Evolutionary conservation across 805 yeast species (phyloP).

Genomic region (Teunomyces funiuensis): DNA sequence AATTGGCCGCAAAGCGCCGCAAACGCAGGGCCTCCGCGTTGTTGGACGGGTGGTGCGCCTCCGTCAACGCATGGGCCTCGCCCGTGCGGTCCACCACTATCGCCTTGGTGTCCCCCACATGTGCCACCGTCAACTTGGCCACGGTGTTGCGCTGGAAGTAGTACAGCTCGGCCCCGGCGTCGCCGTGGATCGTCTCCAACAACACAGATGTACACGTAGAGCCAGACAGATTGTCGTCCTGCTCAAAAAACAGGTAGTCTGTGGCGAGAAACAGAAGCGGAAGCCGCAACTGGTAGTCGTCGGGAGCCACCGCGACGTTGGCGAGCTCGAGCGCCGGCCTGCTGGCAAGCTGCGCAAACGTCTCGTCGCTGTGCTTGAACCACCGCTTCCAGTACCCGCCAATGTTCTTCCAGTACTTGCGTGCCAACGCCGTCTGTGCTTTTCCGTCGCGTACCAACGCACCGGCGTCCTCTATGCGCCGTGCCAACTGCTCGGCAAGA

Average conservation of each 20-base stretch:
- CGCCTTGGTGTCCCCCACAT: slow-evolving; percentile 90
- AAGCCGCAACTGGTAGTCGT: slow-evolving; percentile 60
- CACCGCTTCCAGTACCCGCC: slow-evolving; percentile 89
- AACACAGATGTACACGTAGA: slow-evolving; percentile 72
- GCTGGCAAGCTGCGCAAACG: slow-evolving; percentile 17
- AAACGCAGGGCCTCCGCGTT: slow-evolving; percentile 75
- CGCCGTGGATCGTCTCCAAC: slow-evolving; percentile 47
- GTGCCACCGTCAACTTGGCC: slow-evolving; percentile 74
- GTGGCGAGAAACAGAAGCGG: slow-evolving; percentile 64
- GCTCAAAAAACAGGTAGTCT: slow-evolving; percentile 58
- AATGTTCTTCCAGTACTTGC: slow-evolving; percentile 55
- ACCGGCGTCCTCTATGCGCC: slow-evolving; percentile 48
- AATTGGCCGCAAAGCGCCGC: slow-evolving; percentile 57
- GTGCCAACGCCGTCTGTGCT: slow-evolving; percentile 43
- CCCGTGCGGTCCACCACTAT: slow-evolving; percentile 82
- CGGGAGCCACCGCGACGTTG: slow-evolving; percentile 23
- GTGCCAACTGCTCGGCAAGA: slow-evolving; percentile 53
- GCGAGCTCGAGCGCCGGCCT: slow-evolving; percentile 22
- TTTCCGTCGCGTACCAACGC: slow-evolving; percentile 18
- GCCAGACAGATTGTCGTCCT: slow-evolving; percentile 49
- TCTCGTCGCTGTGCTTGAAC: slow-evolving; percentile 46
- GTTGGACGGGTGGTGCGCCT: slow-evolving; percentile 84
- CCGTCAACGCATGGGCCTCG: slow-evolving; percentile 72
- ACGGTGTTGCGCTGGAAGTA: slow-evolving; percentile 68
- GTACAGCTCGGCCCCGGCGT: slow-evolving; percentile 30